Percentiles rank a stretch among this genome's conserved stretches.
These are phyloP conservation scores for Friedmanniomyces simplex DNA, from an alignment of 495 filamentous ascomycete genomes.

Conservation along the genomic window DNA sequence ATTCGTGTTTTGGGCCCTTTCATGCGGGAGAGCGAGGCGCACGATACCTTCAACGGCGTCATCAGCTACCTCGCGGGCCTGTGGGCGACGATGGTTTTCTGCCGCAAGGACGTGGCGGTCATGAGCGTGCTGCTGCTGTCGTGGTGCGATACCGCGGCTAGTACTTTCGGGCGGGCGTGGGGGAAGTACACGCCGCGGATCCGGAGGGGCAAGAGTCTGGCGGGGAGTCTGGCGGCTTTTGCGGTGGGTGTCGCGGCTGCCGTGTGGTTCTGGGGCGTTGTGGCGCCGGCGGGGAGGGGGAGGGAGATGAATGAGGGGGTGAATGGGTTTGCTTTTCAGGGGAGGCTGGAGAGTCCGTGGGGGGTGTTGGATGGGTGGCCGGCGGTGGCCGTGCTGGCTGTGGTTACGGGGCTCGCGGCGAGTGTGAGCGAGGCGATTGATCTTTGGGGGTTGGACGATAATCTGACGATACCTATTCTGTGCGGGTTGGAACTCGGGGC, in stretches of 20 bases:
- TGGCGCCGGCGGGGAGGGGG: conserved; percentile 45
- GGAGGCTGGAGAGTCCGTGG: conserved; percentile 53
- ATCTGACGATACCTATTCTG: conserved; percentile 87
- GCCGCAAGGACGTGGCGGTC: conserved; percentile 89
- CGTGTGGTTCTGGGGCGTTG: conserved; percentile 73
- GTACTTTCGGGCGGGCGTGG: conserved; percentile 80
- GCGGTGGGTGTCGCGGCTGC: conserved; percentile 71
- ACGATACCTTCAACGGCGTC: conserved; percentile 80
- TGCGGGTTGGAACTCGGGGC: conserved; percentile 87
- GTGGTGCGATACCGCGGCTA: conserved; percentile 97
- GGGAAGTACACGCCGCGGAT: conserved; percentile 80
- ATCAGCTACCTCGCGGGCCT: conserved; percentile 92
- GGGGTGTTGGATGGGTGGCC: conserved; percentile 44
- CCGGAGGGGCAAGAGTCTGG: conserved; percentile 78
- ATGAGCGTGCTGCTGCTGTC: conserved; percentile 80
- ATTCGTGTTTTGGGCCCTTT: conserved; percentile 72
- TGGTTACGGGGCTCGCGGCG: conserved; percentile 79
- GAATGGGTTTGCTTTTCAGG: conserved; percentile 71
- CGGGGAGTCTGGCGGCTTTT: conserved; percentile 76
- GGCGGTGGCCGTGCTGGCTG: conserved; percentile 74
- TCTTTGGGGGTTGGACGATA: conserved; percentile 89
- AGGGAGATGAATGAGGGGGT: conserved; percentile 42
- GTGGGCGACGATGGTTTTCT: conserved; percentile 73
- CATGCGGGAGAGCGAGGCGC: conserved; percentile 92
- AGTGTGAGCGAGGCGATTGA: conserved; percentile 84